Evolutionary conservation across 2,329 filamentous ascomycete species (phyloP).

Genomic region (Cladosporium colombiae): DNA sequence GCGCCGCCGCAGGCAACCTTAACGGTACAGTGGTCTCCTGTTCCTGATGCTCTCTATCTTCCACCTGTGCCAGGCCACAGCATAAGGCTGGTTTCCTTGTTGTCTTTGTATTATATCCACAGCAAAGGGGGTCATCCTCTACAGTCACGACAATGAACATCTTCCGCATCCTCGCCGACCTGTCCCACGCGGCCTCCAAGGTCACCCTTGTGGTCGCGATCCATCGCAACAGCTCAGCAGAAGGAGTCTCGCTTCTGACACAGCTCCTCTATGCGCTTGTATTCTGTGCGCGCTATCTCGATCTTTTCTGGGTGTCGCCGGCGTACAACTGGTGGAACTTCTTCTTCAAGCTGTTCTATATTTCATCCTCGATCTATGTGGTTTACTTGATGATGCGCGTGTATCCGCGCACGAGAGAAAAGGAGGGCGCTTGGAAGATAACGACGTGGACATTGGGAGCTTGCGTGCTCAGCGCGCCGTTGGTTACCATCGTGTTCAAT

Average conservation of each 20-base stretch:
- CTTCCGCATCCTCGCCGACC: conserved; percentile 78
- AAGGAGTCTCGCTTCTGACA: conserved; percentile 89
- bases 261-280: conserved; percentile 85
- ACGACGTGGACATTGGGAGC: conserved; percentile 68
- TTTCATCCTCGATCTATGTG: conserved; percentile 80
- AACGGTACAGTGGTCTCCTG: neutral
- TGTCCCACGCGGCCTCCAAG: conserved; percentile 84
- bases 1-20: neutral
- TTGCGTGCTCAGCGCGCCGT: conserved; percentile 67
- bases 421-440: conserved; percentile 91
- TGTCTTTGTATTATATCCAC: conserved; percentile 1
- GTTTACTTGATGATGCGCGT: conserved; percentile 83
- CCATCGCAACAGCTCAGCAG: conserved; percentile 81
- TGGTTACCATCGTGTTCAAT: conserved; percentile 70
- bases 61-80: conserved; percentile 3
- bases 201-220: conserved; percentile 89
- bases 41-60: neutral
- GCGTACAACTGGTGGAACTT: conserved; percentile 64
- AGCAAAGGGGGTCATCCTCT: neutral
- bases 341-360: conserved; percentile 83
- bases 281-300: conserved; percentile 83
- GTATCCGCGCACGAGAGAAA: conserved; percentile 83
- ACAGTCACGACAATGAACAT: conserved; percentile 10
- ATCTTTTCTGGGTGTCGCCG: conserved; percentile 55
- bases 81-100: neutral